Base-by-base conservation (phyloP, 192 early-diverging fungal genomes). In the Rhizophagus sp. region DNA sequence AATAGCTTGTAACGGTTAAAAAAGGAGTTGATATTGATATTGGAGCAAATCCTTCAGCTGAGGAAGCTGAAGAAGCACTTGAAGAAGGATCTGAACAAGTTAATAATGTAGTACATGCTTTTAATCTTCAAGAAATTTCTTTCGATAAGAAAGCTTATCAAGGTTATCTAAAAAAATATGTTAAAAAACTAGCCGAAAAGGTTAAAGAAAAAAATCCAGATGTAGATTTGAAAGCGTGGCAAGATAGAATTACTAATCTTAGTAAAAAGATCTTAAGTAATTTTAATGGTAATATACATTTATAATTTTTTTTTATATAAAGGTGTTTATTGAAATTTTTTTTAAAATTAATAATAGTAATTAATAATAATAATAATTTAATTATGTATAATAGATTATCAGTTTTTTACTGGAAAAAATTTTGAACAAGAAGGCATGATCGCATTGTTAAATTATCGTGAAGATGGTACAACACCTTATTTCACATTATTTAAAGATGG, bases 141-240 rank as follows among this genome's bases (percentile, higher is more conserved):
- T 98, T 98, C 81, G 95, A 95, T 87, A 98, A 98, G 91, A 96
- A 97, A 93, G 87, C 89, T 41, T 97, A 93, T 90, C 92, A 90
- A 88, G 82, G 85, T 85, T 96, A 98, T 89, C 91, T 97, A 84
- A 97, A 98, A 92, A 93, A 92, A 75, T 98, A 97, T 92, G 88
- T 98, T 89, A 97, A 97, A 95, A 81, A 83, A 13, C 36, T 98
- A 82, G 90, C 91, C 90, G 86, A 81, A 10, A 85, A 91, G 82
- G 82, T 95, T 39, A 27, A 83, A 69, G 84, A 88, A 83, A 81
- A 65, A 81, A 87, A 92, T 82, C 88, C 92, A 39, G 91, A 94
- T 50, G 85, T 88, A 50, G 82, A 84, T 9, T 75, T 89, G 41
- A 85, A 85, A 22, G 80, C 49, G 3, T 97, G 96, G 81, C 89